phyloP scores from a whole-genome alignment of 2,329 filamentous ascomycete species.

The Colletotrichum tofieldiae region DNA sequence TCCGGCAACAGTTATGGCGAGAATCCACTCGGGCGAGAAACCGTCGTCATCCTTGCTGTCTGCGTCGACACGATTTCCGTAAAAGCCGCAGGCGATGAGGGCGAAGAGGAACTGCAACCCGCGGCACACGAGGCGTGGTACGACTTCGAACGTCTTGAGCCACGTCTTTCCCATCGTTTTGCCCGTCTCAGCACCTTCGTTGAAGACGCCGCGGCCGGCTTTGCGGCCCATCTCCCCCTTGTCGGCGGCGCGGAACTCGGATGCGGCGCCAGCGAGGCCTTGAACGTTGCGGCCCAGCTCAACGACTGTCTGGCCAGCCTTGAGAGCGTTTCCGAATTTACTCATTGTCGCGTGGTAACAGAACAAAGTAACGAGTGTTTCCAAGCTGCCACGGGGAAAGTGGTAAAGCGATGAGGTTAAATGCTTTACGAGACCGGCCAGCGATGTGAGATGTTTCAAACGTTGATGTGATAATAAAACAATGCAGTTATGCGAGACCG shows the following conservation, averaged over 20 bases:
- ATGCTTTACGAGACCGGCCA: not conserved
- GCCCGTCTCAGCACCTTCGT: conserved; percentile 54
- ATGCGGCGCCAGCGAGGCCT: conserved; percentile 48
- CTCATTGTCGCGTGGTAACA: conserved; percentile 46
- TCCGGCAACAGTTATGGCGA: conserved; percentile 72
- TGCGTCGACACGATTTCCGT: conserved; percentile 72
- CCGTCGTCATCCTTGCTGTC: conserved; percentile 56
- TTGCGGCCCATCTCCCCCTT: conserved; percentile 49
- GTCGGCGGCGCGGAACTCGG: conserved; percentile 52
- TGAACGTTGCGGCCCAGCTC: conserved; percentile 52
- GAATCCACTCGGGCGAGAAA: conserved; percentile 73
- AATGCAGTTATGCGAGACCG: not conserved
- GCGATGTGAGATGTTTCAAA: not conserved
- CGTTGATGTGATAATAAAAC: not conserved
- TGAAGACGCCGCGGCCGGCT: conserved; percentile 53
- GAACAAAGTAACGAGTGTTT: not conserved
- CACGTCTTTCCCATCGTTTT: conserved; percentile 62
- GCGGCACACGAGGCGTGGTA: conserved; percentile 70
- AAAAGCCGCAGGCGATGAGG: conserved; percentile 78
- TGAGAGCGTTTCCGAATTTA: conserved; percentile 50
- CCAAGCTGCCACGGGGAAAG: not conserved
- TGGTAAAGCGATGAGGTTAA: not conserved
- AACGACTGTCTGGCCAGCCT: conserved; percentile 53
- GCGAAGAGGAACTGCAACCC: conserved; percentile 80
- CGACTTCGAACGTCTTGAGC: conserved; percentile 61